phyloP scores from a whole-genome alignment of 352 stramenopile genomes.

The Globisporangium recalcitrans region DNA sequence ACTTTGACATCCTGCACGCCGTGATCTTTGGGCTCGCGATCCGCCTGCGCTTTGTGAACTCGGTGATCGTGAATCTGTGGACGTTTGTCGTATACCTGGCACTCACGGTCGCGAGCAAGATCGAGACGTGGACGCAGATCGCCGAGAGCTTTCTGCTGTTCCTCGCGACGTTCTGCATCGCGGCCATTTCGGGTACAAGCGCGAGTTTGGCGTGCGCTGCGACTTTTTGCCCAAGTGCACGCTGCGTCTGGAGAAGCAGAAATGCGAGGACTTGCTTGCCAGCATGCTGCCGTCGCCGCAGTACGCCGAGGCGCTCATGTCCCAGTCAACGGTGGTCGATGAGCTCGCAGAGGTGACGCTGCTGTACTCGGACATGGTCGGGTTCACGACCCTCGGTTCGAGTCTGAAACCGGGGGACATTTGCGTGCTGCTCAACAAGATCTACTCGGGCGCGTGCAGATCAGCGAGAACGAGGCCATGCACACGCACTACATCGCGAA shows the following conservation, averaged over 20 bases:
- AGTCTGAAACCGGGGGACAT: slow-evolving; percentile 60
- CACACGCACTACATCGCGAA: slow-evolving; percentile 45
- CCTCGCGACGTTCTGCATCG: slow-evolving; percentile 24
- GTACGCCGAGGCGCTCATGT: slow-evolving; percentile 70
- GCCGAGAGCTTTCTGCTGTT: slow-evolving; percentile 40
- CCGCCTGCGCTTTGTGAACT: slow-evolving; percentile 55
- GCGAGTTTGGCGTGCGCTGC: slow-evolving; percentile 53
- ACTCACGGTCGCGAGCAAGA: slow-evolving; percentile 13
- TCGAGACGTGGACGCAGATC: slow-evolving; percentile 31
- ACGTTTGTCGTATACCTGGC: slow-evolving; percentile 33
- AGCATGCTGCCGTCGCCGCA: slow-evolving; percentile 81
- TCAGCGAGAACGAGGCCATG: slow-evolving; percentile 50
- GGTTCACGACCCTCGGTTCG: slow-evolving; percentile 66
- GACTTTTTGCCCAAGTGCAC: slow-evolving; percentile 80
- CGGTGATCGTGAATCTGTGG: slow-evolving; percentile 36
- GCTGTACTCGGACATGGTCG: slow-evolving; percentile 85
- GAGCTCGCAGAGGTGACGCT: slow-evolving; percentile 79
- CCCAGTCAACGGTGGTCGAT: slow-evolving; percentile 70
- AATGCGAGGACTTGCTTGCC: slow-evolving; percentile 75
- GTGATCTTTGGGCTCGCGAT: slow-evolving; percentile 53
- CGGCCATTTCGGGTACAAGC: slow-evolving; percentile 58
- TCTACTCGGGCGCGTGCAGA: slow-evolving; percentile 61
- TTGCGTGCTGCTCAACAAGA: slow-evolving; percentile 77
- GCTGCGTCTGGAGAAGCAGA: slow-evolving; percentile 70
- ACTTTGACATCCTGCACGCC: slow-evolving; percentile 45